Evolutionary conservation across 2,329 filamentous ascomycete species (phyloP).

Genomic region (Arthrobotrys sinensis): DNA sequence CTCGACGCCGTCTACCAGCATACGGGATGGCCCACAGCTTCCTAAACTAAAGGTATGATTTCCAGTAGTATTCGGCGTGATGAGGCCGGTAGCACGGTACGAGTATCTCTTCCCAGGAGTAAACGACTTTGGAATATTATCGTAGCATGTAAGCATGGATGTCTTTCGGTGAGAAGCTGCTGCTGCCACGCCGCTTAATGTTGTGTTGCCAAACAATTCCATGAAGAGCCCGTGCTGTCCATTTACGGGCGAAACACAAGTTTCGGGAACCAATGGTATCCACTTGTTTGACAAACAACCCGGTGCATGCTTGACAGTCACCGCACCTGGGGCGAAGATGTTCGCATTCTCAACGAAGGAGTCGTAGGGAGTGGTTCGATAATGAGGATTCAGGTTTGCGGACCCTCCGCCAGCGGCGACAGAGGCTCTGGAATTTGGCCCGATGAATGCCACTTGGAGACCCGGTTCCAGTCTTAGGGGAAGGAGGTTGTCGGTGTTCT

Average conservation of each 20-base stretch:
- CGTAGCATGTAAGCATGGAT: slow-evolving; percentile 64
- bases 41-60: slow-evolving; percentile 65
- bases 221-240: slow-evolving; percentile 64
- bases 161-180: slow-evolving; percentile 63
- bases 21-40: slow-evolving; percentile 65
- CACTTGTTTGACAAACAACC: slow-evolving; percentile 65
- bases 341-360: slow-evolving; percentile 63
- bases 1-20: slow-evolving; percentile 64
- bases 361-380: slow-evolving; percentile 64
- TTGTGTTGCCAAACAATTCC: slow-evolving; percentile 64
- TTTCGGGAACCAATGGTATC: slow-evolving; percentile 64
- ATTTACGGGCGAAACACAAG: slow-evolving; percentile 64
- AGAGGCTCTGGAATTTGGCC: slow-evolving; percentile 71
- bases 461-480: slow-evolving; percentile 72
- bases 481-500: slow-evolving; percentile 77
- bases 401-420: slow-evolving; percentile 65
- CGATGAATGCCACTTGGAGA: slow-evolving; percentile 72
- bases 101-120: slow-evolving; percentile 64
- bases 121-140: slow-evolving; percentile 64
- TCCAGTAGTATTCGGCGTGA: slow-evolving; percentile 65
- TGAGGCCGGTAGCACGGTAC: slow-evolving; percentile 64
- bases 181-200: slow-evolving; percentile 61
- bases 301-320: slow-evolving; percentile 62
- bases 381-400: slow-evolving; percentile 64
- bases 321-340: slow-evolving; percentile 58